A percentile compares a stretch with the other conserved stretches of the same genome.
Conservation (phyloP, 2,329 filamentous ascomycete species). For the Ophiosphaerella narmari region DNA sequence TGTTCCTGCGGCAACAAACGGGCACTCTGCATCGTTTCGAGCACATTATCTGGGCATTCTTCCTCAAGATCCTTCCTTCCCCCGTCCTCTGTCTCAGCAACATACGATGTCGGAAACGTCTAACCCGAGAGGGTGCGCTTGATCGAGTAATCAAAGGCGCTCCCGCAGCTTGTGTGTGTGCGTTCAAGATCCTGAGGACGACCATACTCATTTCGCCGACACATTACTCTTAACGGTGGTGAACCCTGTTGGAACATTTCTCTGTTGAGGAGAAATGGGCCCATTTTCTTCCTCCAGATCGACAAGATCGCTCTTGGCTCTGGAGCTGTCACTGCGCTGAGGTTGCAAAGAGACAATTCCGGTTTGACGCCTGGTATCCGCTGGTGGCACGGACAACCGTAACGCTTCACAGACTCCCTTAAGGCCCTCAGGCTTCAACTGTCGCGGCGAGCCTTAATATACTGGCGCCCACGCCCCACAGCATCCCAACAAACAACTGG, state of each 20-base stretch:
- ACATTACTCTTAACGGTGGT: not conserved
- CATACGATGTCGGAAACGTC: not conserved
- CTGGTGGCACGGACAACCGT: constrained; percentile 5
- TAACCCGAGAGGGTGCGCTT: not conserved
- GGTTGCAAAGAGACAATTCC: not conserved
- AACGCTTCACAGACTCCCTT: not conserved
- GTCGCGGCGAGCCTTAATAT: not conserved
- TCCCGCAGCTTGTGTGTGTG: too few species aligned
- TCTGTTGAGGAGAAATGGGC: not conserved
- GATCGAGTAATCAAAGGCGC: not conserved
- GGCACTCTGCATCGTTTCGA: constrained; percentile 7
- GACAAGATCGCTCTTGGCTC: not conserved
- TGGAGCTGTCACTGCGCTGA: not conserved
- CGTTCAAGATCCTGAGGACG: not conserved
- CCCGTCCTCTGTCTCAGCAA: constrained; percentile 1
- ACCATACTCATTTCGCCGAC: not conserved
- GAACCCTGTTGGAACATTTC: not conserved
- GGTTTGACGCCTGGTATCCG: not conserved
- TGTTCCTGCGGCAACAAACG: constrained; percentile 17
- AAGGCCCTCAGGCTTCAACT: not conserved
- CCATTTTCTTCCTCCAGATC: not conserved
- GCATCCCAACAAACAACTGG: not conserved
- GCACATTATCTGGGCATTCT: constrained; percentile 5
- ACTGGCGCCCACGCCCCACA: not conserved
- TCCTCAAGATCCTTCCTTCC: constrained; percentile 12